phyloP scores from a whole-genome alignment of 73 alveolate species.

The Stentor coeruleus region DNA sequence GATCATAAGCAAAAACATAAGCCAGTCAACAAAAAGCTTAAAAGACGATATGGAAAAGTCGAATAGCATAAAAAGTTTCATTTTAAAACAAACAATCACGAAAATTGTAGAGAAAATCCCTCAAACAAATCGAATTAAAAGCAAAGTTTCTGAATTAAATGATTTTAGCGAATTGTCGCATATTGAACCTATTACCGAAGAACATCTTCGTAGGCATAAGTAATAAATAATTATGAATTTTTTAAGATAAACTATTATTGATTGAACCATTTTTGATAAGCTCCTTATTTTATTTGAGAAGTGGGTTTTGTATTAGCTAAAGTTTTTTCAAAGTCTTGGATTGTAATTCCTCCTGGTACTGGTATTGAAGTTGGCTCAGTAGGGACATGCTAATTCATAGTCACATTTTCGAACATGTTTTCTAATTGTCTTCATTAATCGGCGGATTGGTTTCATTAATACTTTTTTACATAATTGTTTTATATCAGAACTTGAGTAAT shows the following conservation, averaged over 20 bases:
- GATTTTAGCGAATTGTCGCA: background rate
- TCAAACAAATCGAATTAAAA: background rate
- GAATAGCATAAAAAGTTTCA: too few relatives aligned
- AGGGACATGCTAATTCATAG: slow-evolving; percentile 58
- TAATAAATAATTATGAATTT: too few relatives aligned
- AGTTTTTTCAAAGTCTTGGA: slow-evolving; percentile 81
- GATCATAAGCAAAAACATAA: too few relatives aligned
- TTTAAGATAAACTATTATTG: too few relatives aligned
- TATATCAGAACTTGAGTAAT: slow-evolving; percentile 96
- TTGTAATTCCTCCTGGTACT: slow-evolving; percentile 82
- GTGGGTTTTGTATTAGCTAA: slow-evolving; percentile 84
- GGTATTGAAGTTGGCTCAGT: slow-evolving; percentile 63
- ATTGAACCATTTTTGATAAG: slow-evolving; percentile 92
- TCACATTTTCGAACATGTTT: slow-evolving; percentile 32
- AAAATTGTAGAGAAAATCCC: background rate
- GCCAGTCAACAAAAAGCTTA: too few relatives aligned
- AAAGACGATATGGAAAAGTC: background rate
- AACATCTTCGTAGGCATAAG: background rate
- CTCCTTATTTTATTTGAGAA: slow-evolving; percentile 64
- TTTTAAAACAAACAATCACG: background rate
- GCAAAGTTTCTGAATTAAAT: background rate
- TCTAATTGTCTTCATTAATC: slow-evolving; percentile 60
- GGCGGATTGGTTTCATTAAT: slow-evolving; percentile 89
- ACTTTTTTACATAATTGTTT: slow-evolving; percentile 97
- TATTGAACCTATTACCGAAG: background rate